A percentile compares a stretch with the other conserved stretches of the same genome.
Conservation (phyloP, 768 basidiomycete genomes). For the Boletales sp. region DNA sequence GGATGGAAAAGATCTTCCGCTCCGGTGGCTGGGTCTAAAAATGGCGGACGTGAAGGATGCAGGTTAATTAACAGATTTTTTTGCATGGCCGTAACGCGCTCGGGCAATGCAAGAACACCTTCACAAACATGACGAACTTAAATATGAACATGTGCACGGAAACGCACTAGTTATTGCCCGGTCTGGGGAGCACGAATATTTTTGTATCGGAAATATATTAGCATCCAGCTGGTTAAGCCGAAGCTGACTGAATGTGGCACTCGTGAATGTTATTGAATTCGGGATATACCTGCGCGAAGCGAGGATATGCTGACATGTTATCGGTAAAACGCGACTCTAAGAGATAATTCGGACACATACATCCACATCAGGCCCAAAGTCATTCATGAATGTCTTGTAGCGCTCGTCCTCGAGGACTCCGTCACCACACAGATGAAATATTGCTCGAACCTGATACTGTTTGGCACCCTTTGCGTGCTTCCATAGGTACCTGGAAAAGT, state of each 20-base stretch:
- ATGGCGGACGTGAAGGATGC: conserved; percentile 46
- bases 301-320: conserved; percentile 62
- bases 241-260: conserved; percentile 67
- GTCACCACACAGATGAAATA: conserved; percentile 72
- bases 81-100: conserved; percentile 40
- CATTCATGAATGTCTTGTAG: conserved; percentile 71
- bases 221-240: conserved; percentile 69
- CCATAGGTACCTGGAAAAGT: conserved; percentile 49
- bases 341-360: conserved; percentile 39
- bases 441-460: conserved; percentile 42
- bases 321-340: conserved; percentile 1
- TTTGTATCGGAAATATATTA: conserved; percentile 68
- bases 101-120: conserved; percentile 44
- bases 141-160: background rate
- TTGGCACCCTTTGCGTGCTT: conserved; percentile 36
- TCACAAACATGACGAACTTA: conserved; percentile 8
- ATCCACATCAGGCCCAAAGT: conserved; percentile 56
- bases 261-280: conserved; percentile 72
- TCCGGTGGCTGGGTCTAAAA: conserved; percentile 25
- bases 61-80: conserved; percentile 41
- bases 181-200: conserved; percentile 43
- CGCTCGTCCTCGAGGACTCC: conserved; percentile 65
- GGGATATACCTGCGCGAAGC: conserved; percentile 58
- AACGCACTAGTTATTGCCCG: conserved; percentile 37
- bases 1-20: conserved; percentile 32